A percentile compares a stretch with the other conserved stretches of the same genome.
These are phyloP conservation scores for Rubus idaeus DNA, from an alignment of 306 rosid species.

Conservation along the genomic window DNA sequence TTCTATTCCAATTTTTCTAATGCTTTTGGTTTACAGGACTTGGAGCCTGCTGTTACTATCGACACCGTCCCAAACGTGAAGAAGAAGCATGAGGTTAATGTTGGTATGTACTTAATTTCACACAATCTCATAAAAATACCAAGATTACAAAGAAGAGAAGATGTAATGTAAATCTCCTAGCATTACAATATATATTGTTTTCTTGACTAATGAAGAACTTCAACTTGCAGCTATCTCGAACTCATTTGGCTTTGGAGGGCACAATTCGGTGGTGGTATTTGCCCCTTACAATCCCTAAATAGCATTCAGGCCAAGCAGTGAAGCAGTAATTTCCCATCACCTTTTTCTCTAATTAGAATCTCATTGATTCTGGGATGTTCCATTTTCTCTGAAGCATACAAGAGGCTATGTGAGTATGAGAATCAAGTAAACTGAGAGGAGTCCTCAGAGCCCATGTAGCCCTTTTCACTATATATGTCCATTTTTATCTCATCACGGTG, in stretches of 20 bases:
- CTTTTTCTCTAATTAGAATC: conserved; percentile 9
- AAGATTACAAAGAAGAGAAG: neutral
- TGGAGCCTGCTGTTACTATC: conserved; percentile 63
- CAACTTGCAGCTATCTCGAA: conserved; percentile 61
- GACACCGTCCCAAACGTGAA: conserved; percentile 65
- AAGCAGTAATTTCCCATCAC: neutral
- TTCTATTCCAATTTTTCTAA: neutral
- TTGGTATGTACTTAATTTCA: conserved; percentile 45
- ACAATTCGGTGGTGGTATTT: conserved; percentile 67
- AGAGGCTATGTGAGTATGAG: conserved; percentile 14
- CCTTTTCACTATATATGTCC: neutral
- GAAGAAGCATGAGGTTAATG: conserved; percentile 69
- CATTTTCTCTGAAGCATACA: conserved; percentile 21
- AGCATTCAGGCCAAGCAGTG: conserved; percentile 12
- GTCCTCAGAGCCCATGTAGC: conserved; percentile 9
- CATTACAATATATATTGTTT: neutral
- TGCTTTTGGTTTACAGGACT: conserved; percentile 39
- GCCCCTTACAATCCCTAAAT: conserved; percentile 55
- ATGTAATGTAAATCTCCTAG: neutral
- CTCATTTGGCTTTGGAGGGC: conserved; percentile 82
- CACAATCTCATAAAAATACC: neutral
- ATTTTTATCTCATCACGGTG: conserved; percentile 1
- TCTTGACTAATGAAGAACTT: conserved; percentile 1
- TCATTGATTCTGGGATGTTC: conserved; percentile 24
- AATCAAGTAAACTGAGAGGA: conserved; percentile 20